phyloP scores from a whole-genome alignment of 2,329 filamentous ascomycete genomes.

The Chaetomiaceae sp. region DNA sequence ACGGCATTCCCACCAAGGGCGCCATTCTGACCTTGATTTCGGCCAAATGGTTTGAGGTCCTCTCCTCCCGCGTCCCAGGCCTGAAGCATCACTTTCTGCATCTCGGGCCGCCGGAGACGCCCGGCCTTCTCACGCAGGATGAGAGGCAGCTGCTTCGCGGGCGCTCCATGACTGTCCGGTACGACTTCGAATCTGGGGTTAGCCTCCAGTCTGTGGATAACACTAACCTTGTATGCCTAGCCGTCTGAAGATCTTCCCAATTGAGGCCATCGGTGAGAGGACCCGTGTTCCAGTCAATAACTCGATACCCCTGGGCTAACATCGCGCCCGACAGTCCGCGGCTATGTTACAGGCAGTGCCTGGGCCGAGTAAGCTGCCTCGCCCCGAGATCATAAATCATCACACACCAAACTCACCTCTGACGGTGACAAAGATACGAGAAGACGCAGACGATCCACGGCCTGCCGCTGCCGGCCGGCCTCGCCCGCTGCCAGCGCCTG shows the following conservation, averaged over 20 bases:
- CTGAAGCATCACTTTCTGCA: constrained; percentile 49
- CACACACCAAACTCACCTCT: neutral
- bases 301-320: neutral
- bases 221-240: constrained; percentile 41
- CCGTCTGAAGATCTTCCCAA: constrained; percentile 65
- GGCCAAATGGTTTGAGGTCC: constrained; percentile 50
- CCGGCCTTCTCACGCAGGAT: constrained; percentile 28
- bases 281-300: neutral
- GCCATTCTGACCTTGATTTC: constrained; percentile 41
- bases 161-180: constrained; percentile 58
- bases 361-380: constrained; percentile 57
- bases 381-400: neutral
- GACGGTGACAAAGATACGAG: constrained; percentile 41
- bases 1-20: constrained; percentile 53
- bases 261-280: constrained; percentile 58
- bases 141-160: constrained; percentile 50
- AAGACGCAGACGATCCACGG: constrained; percentile 73
- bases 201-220: neutral
- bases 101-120: constrained; percentile 33
- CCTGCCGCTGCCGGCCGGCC: constrained; percentile 58
- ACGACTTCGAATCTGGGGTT: neutral
- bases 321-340: constrained; percentile 54
- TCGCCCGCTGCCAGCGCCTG: constrained; percentile 65
- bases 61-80: constrained; percentile 38
- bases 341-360: constrained; percentile 80